Conservation (phyloP, 148 eudicot genomes). For the Dianthus caryophyllus region DNA sequence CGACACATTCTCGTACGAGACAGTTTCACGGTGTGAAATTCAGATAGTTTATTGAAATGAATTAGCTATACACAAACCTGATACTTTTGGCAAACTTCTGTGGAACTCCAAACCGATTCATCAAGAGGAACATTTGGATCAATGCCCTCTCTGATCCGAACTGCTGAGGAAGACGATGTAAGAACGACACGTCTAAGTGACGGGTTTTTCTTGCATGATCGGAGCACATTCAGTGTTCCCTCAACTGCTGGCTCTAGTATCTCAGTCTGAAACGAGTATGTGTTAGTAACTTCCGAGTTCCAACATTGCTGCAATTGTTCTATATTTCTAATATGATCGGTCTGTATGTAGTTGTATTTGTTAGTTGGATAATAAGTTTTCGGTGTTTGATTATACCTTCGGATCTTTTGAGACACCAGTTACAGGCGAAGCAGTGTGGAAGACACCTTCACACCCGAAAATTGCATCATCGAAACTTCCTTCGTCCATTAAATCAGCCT, state of each 20-base stretch:
- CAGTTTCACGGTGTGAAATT: neutral
- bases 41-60: neutral
- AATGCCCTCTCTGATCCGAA: constrained; percentile 55
- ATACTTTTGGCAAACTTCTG: constrained; percentile 58
- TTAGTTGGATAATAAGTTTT: neutral
- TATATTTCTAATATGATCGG: neutral
- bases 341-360: neutral
- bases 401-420: constrained; percentile 44
- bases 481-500: constrained; percentile 62
- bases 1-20: neutral
- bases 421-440: constrained; percentile 93
- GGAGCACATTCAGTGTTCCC: constrained; percentile 82
- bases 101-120: constrained; percentile 83
- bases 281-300: no score
- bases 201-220: constrained; percentile 82
- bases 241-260: constrained; percentile 80
- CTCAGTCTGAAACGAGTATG: constrained; percentile 39
- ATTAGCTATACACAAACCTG: constrained; percentile 55
- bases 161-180: constrained; percentile 87
- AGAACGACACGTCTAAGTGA: constrained; percentile 73
- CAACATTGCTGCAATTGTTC: no score
- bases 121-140: constrained; percentile 56
- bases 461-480: constrained; percentile 88
- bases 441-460: constrained; percentile 76
- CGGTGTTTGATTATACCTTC: constrained; percentile 27